These are phyloP conservation scores for Podaxis sp. DNA, from an alignment of 768 basidiomycete species.

Conservation along the genomic window DNA sequence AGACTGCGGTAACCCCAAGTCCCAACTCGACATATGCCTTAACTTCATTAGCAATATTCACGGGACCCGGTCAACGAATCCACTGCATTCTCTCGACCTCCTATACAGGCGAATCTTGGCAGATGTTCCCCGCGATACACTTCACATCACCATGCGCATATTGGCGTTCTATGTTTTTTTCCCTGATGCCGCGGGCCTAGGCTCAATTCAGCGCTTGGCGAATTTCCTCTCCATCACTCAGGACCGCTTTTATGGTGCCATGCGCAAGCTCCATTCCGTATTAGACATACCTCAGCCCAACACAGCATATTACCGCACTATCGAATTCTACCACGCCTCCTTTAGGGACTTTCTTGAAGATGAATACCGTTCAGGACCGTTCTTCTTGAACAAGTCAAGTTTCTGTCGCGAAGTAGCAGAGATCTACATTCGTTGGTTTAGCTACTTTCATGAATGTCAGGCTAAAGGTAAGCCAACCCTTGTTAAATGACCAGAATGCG, in stretches of 20 bases:
- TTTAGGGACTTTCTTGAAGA: constrained; percentile 1
- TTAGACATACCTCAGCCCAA: neutral
- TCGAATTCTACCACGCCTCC: constrained; percentile 3
- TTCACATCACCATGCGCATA: neutral
- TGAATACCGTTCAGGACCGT: neutral
- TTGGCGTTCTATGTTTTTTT: neutral
- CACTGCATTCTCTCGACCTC: neutral
- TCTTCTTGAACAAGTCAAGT: neutral
- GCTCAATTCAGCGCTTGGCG: neutral
- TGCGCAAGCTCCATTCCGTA: neutral
- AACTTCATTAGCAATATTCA: neutral
- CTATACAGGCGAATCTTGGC: neutral
- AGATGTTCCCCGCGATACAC: neutral
- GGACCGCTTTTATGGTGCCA: neutral
- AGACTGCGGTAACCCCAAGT: neutral
- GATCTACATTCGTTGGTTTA: too few species aligned
- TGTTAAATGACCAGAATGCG: too few species aligned
- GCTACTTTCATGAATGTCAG: too few species aligned
- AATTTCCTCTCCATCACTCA: neutral
- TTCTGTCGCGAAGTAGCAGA: too few species aligned
- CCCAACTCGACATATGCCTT: neutral
- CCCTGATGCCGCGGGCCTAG: neutral
- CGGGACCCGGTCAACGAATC: neutral
- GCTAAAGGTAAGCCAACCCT: too few species aligned
- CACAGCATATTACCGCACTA: neutral